phyloP scores from a whole-genome alignment of 2,329 filamentous ascomycete genomes.

The Fulvia fulva region DNA sequence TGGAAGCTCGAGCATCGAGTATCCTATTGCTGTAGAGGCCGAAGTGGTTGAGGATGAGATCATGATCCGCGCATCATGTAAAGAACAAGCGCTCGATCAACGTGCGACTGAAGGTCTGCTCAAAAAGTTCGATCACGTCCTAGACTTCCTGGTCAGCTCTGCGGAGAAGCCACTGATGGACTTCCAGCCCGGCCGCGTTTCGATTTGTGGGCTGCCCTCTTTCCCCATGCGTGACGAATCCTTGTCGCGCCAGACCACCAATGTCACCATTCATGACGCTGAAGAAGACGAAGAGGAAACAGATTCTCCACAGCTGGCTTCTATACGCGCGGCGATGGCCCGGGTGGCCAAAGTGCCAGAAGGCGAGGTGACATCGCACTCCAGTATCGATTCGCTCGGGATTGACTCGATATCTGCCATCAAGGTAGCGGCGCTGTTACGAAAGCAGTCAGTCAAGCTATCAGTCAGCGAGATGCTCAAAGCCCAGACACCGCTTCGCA shows the following conservation, averaged over 20 bases:
- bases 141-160: constrained; percentile 53
- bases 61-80: constrained; percentile 69
- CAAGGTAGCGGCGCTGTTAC: constrained; percentile 70
- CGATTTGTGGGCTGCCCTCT: constrained; percentile 60
- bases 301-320: not conserved
- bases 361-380: constrained; percentile 55
- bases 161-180: constrained; percentile 52
- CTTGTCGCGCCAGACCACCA: constrained; percentile 8
- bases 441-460: constrained; percentile 58
- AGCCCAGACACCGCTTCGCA: constrained; percentile 60
- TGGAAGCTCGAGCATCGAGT: constrained; percentile 68
- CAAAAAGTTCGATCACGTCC: constrained; percentile 54
- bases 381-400: constrained; percentile 76
- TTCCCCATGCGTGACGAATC: constrained; percentile 32
- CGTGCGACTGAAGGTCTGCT: constrained; percentile 51
- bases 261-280: constrained; percentile 3
- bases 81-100: constrained; percentile 51
- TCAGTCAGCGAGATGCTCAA: constrained; percentile 68
- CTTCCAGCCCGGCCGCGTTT: constrained; percentile 51
- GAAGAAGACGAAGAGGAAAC: constrained; percentile 8
- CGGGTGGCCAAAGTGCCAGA: constrained; percentile 58
- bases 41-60: constrained; percentile 57
- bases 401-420: constrained; percentile 91
- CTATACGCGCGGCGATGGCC: constrained; percentile 47
- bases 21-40: constrained; percentile 77